Base-by-base conservation (phyloP, 768 basidiomycete genomes). In the Hysterangium stoloniferum region DNA sequence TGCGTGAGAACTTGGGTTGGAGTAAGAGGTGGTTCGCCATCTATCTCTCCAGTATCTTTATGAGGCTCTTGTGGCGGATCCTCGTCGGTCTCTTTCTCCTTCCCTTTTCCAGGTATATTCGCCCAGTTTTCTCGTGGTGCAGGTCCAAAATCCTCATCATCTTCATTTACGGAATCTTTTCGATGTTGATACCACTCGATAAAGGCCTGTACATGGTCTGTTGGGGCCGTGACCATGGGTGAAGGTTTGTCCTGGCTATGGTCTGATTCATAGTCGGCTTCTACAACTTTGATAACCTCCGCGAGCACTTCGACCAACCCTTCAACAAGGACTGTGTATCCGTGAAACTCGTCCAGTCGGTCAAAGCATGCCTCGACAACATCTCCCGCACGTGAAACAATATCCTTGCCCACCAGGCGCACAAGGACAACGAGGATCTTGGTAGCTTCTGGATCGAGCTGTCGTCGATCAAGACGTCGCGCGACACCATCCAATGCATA, bases 351-450 rank as follows among this genome's bases (percentile, higher is more conserved):
- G 59, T 98, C 96, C 17, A 98, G 71, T 25, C 93, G 81, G 65
- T 97, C 95, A 58, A 98, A 98, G 54, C 95, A 94, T 64, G 96
- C 94, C 64, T 96, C 95, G 8, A 98, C 92, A 8, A 98, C 82
- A 63, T 97, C 96, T 12, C 85, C 82, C 6, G 96, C 93, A 57
- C 82, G 82, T 40, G 87, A 82, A 0, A 98, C 89, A 28, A 98
- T 81, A 48, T 87, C 85, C 25, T 73, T 73, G 0, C 96, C 95
- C 6, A 95, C 88, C 11, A 98, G 73, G 7, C 86, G 82, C 51
- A 98, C 78, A 62, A 97, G 80, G 24, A 93, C 69, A 12, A 80
- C 77, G 19, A 99, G 72, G 5, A 98, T 93, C 55, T 88, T 84
- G 7, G 94, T 87, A 0, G 95, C 95, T 29, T 87, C 82, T 1